Conservation (phyloP, 108 stramenopile genomes). For the Cyclostephanos invisitatus region DNA sequence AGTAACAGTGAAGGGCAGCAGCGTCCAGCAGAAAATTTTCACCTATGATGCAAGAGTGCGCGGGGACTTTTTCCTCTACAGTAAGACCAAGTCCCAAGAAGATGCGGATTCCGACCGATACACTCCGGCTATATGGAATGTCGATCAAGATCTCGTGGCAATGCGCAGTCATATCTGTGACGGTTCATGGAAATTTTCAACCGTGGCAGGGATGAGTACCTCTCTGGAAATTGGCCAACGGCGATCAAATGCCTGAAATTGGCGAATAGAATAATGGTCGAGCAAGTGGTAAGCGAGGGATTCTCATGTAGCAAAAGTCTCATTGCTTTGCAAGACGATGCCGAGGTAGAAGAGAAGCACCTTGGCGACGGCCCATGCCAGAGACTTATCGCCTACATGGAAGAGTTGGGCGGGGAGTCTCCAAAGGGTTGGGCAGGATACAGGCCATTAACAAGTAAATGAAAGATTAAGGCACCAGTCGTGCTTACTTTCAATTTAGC, state of each 20-base stretch:
- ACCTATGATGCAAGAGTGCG: slow-evolving; percentile 87
- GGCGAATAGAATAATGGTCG: slow-evolving; percentile 81
- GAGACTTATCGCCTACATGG: slow-evolving; percentile 78
- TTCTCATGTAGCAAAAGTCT: slow-evolving; percentile 25
- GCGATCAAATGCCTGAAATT: slow-evolving; percentile 59
- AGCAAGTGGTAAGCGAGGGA: slow-evolving; percentile 65
- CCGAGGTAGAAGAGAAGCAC: slow-evolving; percentile 28
- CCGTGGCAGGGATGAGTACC: slow-evolving; percentile 67
- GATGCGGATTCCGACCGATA: slow-evolving; percentile 77
- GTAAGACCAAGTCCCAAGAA: slow-evolving; percentile 63
- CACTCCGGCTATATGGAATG: slow-evolving; percentile 70
- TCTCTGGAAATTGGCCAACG: slow-evolving; percentile 71
- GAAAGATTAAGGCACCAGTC: slow-evolving; percentile 31
- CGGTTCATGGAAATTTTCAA: slow-evolving; percentile 70
- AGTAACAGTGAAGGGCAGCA: slow-evolving; percentile 92
- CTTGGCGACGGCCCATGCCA: slow-evolving; percentile 84
- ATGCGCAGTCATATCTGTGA: slow-evolving; percentile 82
- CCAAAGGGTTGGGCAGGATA: slow-evolving; percentile 81
- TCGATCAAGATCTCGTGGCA: slow-evolving; percentile 77
- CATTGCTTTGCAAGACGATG: slow-evolving; percentile 25
- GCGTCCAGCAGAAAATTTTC: slow-evolving; percentile 80
- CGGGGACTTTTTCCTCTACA: slow-evolving; percentile 81
- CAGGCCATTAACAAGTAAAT: slow-evolving; percentile 82
- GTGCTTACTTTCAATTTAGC: too few species aligned
- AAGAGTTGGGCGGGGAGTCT: slow-evolving; percentile 51